Conservation (phyloP, 148 eudicot genomes). For the Gaultheria prostrata region DNA sequence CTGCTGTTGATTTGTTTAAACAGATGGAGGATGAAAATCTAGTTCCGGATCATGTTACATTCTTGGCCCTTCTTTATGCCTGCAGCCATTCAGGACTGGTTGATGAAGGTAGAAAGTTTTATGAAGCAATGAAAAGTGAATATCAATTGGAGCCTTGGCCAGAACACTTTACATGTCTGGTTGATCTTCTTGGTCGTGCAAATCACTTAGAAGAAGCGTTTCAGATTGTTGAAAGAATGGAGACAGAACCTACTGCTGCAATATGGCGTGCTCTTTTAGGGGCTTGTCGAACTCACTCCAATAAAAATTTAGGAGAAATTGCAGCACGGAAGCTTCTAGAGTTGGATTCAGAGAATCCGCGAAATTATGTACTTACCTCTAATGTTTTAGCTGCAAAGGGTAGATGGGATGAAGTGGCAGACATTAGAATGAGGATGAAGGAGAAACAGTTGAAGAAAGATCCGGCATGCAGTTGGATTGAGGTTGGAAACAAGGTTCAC, state of each 20-base stretch:
- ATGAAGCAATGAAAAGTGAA: slow-evolving; percentile 44
- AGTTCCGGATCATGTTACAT: slow-evolving; percentile 77
- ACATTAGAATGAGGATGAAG: slow-evolving; percentile 64
- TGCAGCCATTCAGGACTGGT: slow-evolving; percentile 83
- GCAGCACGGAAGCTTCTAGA: slow-evolving; percentile 65
- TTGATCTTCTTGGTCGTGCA: slow-evolving; percentile 88
- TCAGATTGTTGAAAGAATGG: slow-evolving; percentile 59
- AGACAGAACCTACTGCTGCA: slow-evolving; percentile 50
- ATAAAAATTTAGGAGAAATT: slow-evolving; percentile 53
- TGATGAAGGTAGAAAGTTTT: slow-evolving; percentile 56
- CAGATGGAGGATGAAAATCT: slow-evolving; percentile 47
- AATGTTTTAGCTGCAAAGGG: slow-evolving; percentile 63
- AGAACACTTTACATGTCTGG: slow-evolving; percentile 82
- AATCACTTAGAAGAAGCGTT: slow-evolving; percentile 74
- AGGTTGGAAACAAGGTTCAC: slow-evolving; percentile 63
- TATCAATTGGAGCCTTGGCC: slow-evolving; percentile 78
- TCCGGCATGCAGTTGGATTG: slow-evolving; percentile 96
- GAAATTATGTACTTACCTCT: slow-evolving; percentile 70
- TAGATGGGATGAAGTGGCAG: slow-evolving; percentile 70
- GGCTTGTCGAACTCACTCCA: slow-evolving; percentile 63
- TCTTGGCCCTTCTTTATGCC: slow-evolving; percentile 76
- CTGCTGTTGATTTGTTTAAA: slow-evolving; percentile 49
- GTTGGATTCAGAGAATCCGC: slow-evolving; percentile 65
- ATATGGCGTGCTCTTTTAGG: slow-evolving; percentile 83
- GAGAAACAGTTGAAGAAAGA: slow-evolving; percentile 67